A percentile compares a stretch with the other conserved stretches of the same genome.
Conservation (phyloP, 2,329 filamentous ascomycete genomes). For the Diaporthe ilicicola region DNA sequence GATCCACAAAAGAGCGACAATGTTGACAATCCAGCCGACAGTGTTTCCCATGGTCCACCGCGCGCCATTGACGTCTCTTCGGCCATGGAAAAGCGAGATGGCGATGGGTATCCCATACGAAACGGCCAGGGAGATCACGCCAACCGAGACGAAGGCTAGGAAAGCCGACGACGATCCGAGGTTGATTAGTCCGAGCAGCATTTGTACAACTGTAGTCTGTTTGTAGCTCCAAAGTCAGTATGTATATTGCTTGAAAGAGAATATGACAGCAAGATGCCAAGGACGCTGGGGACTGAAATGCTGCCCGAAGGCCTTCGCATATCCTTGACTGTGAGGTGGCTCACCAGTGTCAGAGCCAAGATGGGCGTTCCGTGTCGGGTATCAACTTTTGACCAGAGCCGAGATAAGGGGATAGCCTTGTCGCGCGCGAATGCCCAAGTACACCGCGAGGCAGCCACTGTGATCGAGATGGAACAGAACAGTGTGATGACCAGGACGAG, state of each 20-base stretch:
- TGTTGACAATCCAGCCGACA: constrained; percentile 55
- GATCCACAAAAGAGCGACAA: constrained; percentile 59
- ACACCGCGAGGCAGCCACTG: constrained; percentile 72
- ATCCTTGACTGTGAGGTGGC: neutral
- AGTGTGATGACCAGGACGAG: constrained; percentile 65
- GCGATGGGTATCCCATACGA: constrained; percentile 65
- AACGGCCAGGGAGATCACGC: constrained; percentile 63
- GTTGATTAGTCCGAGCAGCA: constrained; percentile 64
- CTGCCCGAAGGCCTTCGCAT: fast-evolving
- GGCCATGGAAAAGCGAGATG: constrained; percentile 56
- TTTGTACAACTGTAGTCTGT: constrained; percentile 58
- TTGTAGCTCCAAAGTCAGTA: neutral
- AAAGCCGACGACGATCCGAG: constrained; percentile 66
- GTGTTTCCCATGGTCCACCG: constrained; percentile 54
- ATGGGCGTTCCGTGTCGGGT: constrained; percentile 61
- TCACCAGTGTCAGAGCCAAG: constrained; percentile 60
- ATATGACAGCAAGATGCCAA: fast-evolving
- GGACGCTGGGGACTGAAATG: too few relatives aligned
- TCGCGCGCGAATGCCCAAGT: constrained; percentile 72
- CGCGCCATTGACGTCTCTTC: constrained; percentile 56
- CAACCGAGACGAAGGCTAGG: constrained; percentile 64
- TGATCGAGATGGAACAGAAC: constrained; percentile 71
- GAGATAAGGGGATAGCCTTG: constrained; percentile 61
- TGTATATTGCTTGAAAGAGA: fast-evolving
- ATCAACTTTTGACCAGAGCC: constrained; percentile 61